Conservation (phyloP, 352 stramenopile genomes). For the Phytophthora sp. region DNA sequence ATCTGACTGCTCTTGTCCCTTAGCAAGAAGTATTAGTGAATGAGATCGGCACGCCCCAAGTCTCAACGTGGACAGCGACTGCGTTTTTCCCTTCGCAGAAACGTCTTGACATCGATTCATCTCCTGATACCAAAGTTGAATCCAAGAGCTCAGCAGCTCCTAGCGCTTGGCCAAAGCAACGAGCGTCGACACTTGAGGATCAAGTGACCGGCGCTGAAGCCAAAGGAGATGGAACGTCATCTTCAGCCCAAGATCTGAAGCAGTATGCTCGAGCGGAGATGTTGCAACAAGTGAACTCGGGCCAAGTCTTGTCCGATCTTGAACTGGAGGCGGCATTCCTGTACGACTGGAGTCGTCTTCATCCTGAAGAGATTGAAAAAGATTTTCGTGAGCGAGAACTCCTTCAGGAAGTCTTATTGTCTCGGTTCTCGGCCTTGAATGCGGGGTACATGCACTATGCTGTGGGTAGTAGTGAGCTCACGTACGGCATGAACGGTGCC, state of each 20-base stretch:
- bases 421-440: constrained; percentile 61
- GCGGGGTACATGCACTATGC: constrained; percentile 82
- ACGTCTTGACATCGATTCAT: constrained; percentile 8
- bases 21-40: constrained; percentile 86
- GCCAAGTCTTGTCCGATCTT: constrained; percentile 81
- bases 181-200: constrained; percentile 13
- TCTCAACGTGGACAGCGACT: constrained; percentile 61
- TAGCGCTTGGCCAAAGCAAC: background rate
- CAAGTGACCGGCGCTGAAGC: constrained; percentile 22
- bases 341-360: constrained; percentile 74
- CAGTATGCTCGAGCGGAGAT: constrained; percentile 71
- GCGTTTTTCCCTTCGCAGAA: constrained; percentile 65
- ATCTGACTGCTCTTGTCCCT: background rate
- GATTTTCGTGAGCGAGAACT: constrained; percentile 38
- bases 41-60: constrained; percentile 77
- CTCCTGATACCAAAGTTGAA: constrained; percentile 17
- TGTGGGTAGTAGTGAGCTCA: constrained; percentile 61
- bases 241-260: constrained; percentile 57
- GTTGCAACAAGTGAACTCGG: constrained; percentile 78
- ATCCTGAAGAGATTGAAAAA: constrained; percentile 53
- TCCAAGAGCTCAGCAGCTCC: constrained; percentile 3
- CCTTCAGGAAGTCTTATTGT: constrained; percentile 64
- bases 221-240: constrained; percentile 27
- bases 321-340: constrained; percentile 83
- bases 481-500: constrained; percentile 68